Percentiles rank a stretch among this genome's conserved stretches.
Conservation (phyloP, 2,329 filamentous ascomycete species). For the Epichloe festucae region DNA sequence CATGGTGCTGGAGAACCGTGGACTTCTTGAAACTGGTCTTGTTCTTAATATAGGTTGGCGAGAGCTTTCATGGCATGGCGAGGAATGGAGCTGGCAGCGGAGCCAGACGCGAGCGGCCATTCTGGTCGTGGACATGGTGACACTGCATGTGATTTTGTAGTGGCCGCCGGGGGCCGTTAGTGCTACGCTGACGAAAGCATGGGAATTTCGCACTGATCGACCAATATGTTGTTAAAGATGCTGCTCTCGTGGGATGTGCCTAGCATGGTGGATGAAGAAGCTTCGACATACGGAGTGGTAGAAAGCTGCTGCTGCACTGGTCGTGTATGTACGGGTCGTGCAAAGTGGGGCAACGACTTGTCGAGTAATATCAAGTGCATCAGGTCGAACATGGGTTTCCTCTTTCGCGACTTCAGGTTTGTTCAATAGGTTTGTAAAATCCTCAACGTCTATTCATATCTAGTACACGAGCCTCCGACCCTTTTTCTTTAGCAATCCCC, state of each 20-base stretch:
- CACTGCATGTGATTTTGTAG: not conserved
- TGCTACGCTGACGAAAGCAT: too few relatives aligned
- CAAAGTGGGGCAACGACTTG: not conserved
- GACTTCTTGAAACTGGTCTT: not conserved
- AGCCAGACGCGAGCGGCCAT: not conserved
- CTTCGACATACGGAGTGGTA: too few relatives aligned
- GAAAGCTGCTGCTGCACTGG: not conserved
- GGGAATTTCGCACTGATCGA: too few relatives aligned
- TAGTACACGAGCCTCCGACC: constrained; percentile 21
- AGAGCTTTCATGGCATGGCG: not conserved
- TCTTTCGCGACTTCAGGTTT: not conserved
- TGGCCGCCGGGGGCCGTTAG: too few relatives aligned
- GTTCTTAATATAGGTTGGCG: not conserved
- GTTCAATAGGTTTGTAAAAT: not conserved
- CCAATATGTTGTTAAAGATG: too few relatives aligned
- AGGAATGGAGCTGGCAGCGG: not conserved
- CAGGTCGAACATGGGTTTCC: too few relatives aligned
- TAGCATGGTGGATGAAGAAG: too few relatives aligned
- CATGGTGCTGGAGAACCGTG: constrained; percentile 3
- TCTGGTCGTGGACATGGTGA: not conserved
- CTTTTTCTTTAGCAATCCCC: constrained; percentile 8
- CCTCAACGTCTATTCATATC: constrained; percentile 21
- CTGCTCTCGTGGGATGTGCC: too few relatives aligned
- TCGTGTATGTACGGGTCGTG: not conserved
- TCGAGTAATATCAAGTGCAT: not conserved